Evolutionary conservation across 257 asterid genomes (phyloP).

Genomic region (Solanum appendiculatum): DNA sequence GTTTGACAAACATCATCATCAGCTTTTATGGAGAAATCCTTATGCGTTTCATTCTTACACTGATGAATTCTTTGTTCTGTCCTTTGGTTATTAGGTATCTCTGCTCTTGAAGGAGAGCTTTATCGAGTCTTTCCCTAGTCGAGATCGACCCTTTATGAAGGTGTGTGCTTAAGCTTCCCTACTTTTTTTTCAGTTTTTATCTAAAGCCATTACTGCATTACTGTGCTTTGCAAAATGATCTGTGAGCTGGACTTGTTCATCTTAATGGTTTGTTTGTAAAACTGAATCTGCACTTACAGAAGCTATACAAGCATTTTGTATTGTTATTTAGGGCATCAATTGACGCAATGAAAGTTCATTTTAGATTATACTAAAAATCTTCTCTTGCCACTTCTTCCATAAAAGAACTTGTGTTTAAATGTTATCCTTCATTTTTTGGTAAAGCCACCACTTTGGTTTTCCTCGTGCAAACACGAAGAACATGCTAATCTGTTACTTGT

Average conservation of each 20-base stretch:
- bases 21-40: not conserved
- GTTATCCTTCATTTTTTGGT: not conserved
- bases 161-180: constrained; percentile 13
- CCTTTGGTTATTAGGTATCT: constrained; percentile 50
- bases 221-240: not conserved
- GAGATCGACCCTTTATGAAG: constrained; percentile 96
- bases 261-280: not conserved
- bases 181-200: not conserved
- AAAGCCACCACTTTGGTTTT: not conserved
- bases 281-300: not conserved
- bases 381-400: not conserved
- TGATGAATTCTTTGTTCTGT: not conserved
- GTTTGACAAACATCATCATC: not conserved
- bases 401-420: not conserved
- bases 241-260: not conserved
- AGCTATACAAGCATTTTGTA: not conserved
- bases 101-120: constrained; percentile 93
- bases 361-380: not conserved
- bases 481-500: constrained; percentile 6
- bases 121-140: constrained; percentile 82
- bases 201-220: not conserved
- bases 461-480: not conserved
- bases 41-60: not conserved
- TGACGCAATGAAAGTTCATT: not conserved
- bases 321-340: not conserved